Percentiles rank a stretch among this genome's conserved stretches.
Conservation (phyloP, 1,284 basidiomycete genomes). For the Cutaneotrichosporon cyanovorans region DNA sequence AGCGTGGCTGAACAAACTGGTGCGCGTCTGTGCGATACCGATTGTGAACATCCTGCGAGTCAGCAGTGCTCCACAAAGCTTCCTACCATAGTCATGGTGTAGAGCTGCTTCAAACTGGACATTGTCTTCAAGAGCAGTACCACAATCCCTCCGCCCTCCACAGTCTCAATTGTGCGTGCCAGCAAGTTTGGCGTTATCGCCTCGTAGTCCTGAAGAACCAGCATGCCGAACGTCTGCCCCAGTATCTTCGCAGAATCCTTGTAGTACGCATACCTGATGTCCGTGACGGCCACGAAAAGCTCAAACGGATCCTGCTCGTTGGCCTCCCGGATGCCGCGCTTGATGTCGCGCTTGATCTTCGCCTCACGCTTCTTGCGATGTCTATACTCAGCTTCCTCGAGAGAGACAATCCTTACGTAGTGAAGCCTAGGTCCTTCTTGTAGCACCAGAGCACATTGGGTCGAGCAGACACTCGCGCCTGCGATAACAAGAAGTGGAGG, state of each 20-base stretch:
- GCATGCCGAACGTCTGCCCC: constrained; percentile 97
- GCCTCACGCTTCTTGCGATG: constrained; percentile 95
- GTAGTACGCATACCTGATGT: constrained; percentile 95
- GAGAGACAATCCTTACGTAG: constrained; percentile 56
- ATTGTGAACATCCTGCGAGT: constrained; percentile 75
- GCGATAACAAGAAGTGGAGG: constrained; percentile 86
- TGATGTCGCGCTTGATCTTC: constrained; percentile 90
- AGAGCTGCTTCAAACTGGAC: constrained; percentile 86
- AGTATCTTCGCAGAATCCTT: constrained; percentile 94
- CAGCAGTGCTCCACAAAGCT: background rate
- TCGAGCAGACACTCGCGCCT: constrained; percentile 77
- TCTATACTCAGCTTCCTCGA: constrained; percentile 46
- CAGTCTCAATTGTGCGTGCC: constrained; percentile 95
- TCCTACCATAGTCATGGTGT: constrained; percentile 92
- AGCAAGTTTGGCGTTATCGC: constrained; percentile 96
- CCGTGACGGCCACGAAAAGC: constrained; percentile 96
- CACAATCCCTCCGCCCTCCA: constrained; percentile 92
- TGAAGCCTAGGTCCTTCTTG: constrained; percentile 93
- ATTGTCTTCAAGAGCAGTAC: constrained; percentile 91
- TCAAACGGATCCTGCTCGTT: constrained; percentile 97
- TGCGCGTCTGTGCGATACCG: constrained; percentile 88
- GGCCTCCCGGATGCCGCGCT: constrained; percentile 84
- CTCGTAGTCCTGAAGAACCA: constrained; percentile 95
- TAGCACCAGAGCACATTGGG: constrained; percentile 95
- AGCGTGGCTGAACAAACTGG: constrained; percentile 82